phyloP scores from a whole-genome alignment of 108 stramenopile species.

The Skeletonema marinoi region DNA sequence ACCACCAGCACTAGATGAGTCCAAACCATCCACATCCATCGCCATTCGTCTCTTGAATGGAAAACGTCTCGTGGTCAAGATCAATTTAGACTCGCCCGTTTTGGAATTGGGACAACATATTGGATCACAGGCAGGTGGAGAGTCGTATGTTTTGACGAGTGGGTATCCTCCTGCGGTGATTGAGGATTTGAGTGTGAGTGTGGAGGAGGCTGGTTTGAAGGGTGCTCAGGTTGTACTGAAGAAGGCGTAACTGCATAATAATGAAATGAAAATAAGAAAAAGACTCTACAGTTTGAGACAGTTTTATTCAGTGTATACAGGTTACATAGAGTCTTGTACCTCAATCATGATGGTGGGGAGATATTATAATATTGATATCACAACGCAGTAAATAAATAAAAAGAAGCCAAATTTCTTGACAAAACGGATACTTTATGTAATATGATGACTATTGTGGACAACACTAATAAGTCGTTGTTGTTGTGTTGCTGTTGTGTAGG shows the following conservation, averaged over 20 bases:
- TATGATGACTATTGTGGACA: too few relatives aligned
- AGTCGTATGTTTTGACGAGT: conserved; percentile 58
- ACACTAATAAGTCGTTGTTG: too few relatives aligned
- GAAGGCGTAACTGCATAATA: conserved; percentile 33
- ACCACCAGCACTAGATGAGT: conserved; percentile 36
- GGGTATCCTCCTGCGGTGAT: conserved; percentile 80
- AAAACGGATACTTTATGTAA: too few relatives aligned
- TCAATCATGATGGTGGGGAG: too few relatives aligned
- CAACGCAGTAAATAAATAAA: too few relatives aligned
- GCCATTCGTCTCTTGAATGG: conserved; percentile 76
- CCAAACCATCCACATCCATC: conserved; percentile 66
- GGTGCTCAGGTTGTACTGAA: conserved; percentile 74
- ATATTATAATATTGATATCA: too few relatives aligned
- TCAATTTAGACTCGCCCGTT: conserved; percentile 53
- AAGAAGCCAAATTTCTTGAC: too few relatives aligned
- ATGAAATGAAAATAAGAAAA: background rate
- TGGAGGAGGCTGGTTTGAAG: conserved; percentile 77
- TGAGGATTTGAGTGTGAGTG: conserved; percentile 52
- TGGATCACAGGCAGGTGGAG: conserved; percentile 16
- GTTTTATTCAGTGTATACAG: too few relatives aligned
- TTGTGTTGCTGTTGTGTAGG: too few relatives aligned
- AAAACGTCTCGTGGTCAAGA: conserved; percentile 60
- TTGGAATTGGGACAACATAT: conserved; percentile 59
- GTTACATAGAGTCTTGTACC: too few relatives aligned
- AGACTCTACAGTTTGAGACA: too few relatives aligned